Evolutionary conservation across 1,284 basidiomycete species (phyloP).

Genomic region (Dichomitus squalens): DNA sequence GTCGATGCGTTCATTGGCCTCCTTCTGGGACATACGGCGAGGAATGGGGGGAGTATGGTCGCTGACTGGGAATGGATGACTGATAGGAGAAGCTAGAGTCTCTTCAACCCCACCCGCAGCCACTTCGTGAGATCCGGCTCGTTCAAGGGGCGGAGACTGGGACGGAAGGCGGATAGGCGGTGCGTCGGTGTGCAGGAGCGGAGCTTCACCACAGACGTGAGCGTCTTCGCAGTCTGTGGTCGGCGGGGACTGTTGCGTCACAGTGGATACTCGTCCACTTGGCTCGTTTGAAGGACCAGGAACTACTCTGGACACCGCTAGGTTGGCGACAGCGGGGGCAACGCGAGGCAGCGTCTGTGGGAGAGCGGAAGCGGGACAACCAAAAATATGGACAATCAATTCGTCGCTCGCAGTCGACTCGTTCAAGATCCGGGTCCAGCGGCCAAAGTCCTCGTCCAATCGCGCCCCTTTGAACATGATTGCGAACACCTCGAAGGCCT

Average conservation of each 20-base stretch:
- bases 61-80: not conserved
- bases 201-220: too few species aligned
- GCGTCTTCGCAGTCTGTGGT: too few species aligned
- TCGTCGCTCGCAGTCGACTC: constrained; percentile 62
- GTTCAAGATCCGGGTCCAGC: constrained; percentile 52
- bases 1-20: not conserved
- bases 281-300: not conserved
- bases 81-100: not conserved
- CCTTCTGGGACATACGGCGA: not conserved
- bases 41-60: not conserved
- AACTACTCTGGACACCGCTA: not conserved
- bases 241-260: too few species aligned
- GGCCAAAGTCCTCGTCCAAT: constrained; percentile 65
- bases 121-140: too few species aligned
- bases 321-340: not conserved
- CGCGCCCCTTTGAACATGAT: constrained; percentile 70
- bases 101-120: not conserved
- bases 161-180: too few species aligned
- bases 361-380: not conserved
- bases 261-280: not conserved
- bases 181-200: too few species aligned
- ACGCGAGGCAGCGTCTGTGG: not conserved
- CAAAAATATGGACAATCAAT: constrained; percentile 53
- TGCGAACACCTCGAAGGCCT: constrained; percentile 79
- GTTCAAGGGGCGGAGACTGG: too few species aligned